Evolutionary conservation across 495 filamentous ascomycete genomes (phyloP).

Genomic region (Xylaria bambusicola): DNA sequence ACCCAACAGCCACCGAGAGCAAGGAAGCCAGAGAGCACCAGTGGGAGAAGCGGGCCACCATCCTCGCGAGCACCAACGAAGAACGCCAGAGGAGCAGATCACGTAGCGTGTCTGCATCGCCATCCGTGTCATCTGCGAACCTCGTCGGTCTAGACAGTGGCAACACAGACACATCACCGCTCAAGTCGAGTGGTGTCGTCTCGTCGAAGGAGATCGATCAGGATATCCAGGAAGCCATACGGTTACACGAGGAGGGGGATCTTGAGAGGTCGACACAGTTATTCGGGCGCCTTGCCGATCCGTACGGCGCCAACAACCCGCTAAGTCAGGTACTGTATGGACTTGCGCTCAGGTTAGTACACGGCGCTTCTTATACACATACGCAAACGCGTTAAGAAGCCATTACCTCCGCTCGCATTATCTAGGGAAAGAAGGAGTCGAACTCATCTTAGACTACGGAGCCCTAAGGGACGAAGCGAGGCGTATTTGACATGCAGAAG

Average conservation of each 20-base stretch:
- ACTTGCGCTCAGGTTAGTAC: conserved; percentile 79
- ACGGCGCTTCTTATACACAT: background rate
- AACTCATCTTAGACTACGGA: background rate
- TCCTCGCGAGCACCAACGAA: conserved; percentile 71
- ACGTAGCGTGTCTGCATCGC: conserved; percentile 27
- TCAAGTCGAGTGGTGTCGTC: conserved; percentile 34
- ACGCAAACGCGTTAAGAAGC: background rate
- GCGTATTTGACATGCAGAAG: background rate
- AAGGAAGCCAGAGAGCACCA: conserved; percentile 51
- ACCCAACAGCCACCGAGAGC: conserved; percentile 42
- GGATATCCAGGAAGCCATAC: conserved; percentile 94
- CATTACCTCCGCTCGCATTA: background rate
- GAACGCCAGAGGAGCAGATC: conserved; percentile 45
- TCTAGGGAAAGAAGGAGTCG: background rate
- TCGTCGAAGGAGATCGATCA: conserved; percentile 61
- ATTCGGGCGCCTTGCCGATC: conserved; percentile 87
- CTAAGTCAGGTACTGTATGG: conserved; percentile 96
- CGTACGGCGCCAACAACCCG: conserved; percentile 82
- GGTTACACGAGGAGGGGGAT: conserved; percentile 81
- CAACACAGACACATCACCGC: background rate
- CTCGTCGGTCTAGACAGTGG: background rate
- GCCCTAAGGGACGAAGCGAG: background rate
- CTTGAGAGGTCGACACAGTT: conserved; percentile 76
- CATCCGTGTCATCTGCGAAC: conserved; percentile 1
- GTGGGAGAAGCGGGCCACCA: conserved; percentile 90